Base-by-base conservation (phyloP, 192 early-diverging fungal genomes). In the Backusella circina region DNA sequence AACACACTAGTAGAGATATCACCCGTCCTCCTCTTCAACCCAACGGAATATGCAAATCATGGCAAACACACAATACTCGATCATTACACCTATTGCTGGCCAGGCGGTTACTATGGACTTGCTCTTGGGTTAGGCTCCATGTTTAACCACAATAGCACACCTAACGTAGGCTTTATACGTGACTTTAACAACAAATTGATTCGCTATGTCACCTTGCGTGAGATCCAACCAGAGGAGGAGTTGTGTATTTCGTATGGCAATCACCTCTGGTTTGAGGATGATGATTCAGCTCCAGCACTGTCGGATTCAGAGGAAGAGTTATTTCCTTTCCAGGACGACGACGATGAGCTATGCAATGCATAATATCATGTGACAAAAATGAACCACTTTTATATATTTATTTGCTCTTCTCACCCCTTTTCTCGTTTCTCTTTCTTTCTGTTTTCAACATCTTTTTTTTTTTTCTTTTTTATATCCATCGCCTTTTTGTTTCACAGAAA, bases 21-120 rank as follows among this genome's bases (percentile, higher is more conserved):
- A 18, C 89, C 89, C 9, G 72, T 90, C 15, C 78, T 91, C 7
- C 41, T 90, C 12, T 89, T 91, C 74, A 80, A 75, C 15, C 74
- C 77, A 0, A 67, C 79, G 1, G 90, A 91, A 64, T 91, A 91
- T 44, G 61, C 65, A n/a, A 57, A 32, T 8, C 87, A 91, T 71
- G 90, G 90, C 10, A 83, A 82, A 41, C 77, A 84, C 74, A 91
- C 90, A 0, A 74, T 82, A n/a, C 71, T 90, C 5, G 90, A 90
- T 54, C 84, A 91, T 71, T 91, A 91, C 67, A 91, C 90, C 0
- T 91, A 91, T 65, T 83, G 87, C 26, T 91, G 90, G 90, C 75
- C 80, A 38, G 84, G 82, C 18, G 84, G 85, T 16, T 89, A 82
- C 82, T 47, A 61, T 28, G 90, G 87, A 9, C 77, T 91, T 26